Percentiles rank a stretch among this genome's conserved stretches.
Conservation (phyloP, 257 asterid species). For the Verbena officinalis region DNA sequence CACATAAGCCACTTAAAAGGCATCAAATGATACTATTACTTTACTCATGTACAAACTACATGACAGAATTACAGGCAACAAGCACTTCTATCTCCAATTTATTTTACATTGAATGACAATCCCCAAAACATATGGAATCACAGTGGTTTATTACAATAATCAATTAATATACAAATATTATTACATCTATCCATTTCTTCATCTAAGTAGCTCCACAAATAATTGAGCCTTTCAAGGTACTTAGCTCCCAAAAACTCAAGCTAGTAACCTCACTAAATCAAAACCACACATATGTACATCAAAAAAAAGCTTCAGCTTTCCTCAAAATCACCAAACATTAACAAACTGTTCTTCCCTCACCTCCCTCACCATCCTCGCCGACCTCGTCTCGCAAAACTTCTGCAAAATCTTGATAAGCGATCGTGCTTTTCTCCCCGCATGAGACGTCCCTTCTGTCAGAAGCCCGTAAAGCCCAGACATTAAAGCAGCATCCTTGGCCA, state of each 20-base stretch:
- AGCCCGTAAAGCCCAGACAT: slow-evolving; percentile 58
- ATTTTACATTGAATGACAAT: no score
- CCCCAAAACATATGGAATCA: slow-evolving; percentile 10
- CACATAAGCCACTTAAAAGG: no score
- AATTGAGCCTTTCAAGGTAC: slow-evolving; percentile 24
- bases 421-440: slow-evolving; percentile 56
- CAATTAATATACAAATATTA: slow-evolving; percentile 10
- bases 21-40: no score
- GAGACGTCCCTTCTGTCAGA: slow-evolving; percentile 59
- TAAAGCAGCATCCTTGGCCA: slow-evolving; percentile 53
- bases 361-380: slow-evolving; percentile 39
- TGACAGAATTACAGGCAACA: not conserved
- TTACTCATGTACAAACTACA: no score
- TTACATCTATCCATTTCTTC: not conserved
- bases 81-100: no score
- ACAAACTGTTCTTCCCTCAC: slow-evolving; percentile 46
- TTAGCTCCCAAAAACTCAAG: slow-evolving; percentile 50
- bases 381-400: slow-evolving; percentile 48
- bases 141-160: slow-evolving; percentile 30
- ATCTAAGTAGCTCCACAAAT: slow-evolving; percentile 14
- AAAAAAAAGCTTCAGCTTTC: not conserved
- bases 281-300: slow-evolving; percentile 16
- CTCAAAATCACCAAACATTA: slow-evolving; percentile 40
- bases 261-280: slow-evolving; percentile 21
- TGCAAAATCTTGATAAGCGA: slow-evolving; percentile 65